These are phyloP conservation scores for Polytolypa hystricis DNA, from an alignment of 2,329 filamentous ascomycete species.

Conservation along the genomic window DNA sequence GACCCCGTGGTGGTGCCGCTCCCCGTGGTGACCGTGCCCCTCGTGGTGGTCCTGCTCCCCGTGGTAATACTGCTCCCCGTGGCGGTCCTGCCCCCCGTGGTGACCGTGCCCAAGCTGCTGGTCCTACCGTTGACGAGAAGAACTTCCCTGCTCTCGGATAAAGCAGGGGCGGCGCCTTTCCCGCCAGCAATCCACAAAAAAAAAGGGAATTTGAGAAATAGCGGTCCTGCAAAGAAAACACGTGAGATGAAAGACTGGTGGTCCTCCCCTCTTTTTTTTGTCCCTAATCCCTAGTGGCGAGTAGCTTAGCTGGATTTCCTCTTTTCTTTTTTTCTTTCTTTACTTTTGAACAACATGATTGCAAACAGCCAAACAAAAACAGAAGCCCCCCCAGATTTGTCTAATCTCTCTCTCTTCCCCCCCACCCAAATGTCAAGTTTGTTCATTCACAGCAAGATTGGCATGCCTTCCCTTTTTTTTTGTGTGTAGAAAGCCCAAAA, in stretches of 20 bases:
- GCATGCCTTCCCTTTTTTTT: neutral
- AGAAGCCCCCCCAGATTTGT: neutral
- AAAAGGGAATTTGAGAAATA: neutral
- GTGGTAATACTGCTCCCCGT: constrained; percentile 9
- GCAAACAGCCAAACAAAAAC: neutral
- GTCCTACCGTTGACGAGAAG: constrained; percentile 34
- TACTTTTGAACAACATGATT: neutral
- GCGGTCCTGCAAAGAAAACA: neutral
- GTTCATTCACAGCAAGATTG: too few relatives aligned
- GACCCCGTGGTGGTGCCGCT: constrained; percentile 33
- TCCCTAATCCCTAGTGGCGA: too few relatives aligned
- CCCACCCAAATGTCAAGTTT: too few relatives aligned
- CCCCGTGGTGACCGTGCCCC: constrained; percentile 19
- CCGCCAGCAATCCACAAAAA: neutral
- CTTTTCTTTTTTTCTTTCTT: neutral
- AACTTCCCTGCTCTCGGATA: constrained; percentile 37
- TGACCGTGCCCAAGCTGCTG: constrained; percentile 14
- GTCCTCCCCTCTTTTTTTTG: too few relatives aligned
- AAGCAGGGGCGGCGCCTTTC: constrained; percentile 9
- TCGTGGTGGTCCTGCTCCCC: constrained; percentile 11
- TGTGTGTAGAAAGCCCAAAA: neutral
- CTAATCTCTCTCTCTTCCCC: neutral
- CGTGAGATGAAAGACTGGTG: too few relatives aligned
- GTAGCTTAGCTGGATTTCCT: neutral
- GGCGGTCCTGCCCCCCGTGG: constrained; percentile 14